Percentiles rank a stretch among this genome's conserved stretches.
Evolutionary conservation across 768 basidiomycete genomes (phyloP).

Genomic region (Ephemerocybe angulata): DNA sequence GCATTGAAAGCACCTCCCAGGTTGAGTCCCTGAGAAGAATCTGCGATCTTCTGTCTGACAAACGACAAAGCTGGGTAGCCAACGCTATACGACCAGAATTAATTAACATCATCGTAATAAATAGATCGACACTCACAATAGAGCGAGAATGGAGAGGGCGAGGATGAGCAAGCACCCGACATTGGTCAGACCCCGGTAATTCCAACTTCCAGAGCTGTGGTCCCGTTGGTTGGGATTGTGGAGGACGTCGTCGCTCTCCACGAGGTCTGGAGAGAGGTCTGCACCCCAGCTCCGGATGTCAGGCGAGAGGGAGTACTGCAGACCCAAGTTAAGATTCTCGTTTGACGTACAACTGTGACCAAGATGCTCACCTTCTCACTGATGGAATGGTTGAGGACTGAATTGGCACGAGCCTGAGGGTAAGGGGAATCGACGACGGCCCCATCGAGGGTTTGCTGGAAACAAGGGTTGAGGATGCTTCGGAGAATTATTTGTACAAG

Average conservation of each 20-base stretch:
- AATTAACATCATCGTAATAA: neutral
- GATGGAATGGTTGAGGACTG: slow-evolving; percentile 41
- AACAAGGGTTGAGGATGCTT: neutral
- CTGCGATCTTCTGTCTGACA: slow-evolving; percentile 17
- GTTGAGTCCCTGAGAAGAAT: no score
- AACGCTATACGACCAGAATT: slow-evolving; percentile 26
- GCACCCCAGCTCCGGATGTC: slow-evolving; percentile 69
- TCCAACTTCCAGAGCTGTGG: slow-evolving; percentile 33
- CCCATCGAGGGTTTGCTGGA: slow-evolving; percentile 17
- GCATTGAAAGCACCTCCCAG: slow-evolving; percentile 62
- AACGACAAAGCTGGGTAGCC: slow-evolving; percentile 47
- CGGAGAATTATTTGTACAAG: neutral
- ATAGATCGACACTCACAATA: slow-evolving; percentile 50
- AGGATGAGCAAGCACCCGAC: slow-evolving; percentile 65
- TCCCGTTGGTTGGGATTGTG: slow-evolving; percentile 56
- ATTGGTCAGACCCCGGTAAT: slow-evolving; percentile 64
- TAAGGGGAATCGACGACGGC: slow-evolving; percentile 44
- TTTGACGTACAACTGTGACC: no score
- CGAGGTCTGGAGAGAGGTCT: slow-evolving; percentile 47
- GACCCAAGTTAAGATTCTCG: no score
- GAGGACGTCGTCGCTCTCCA: slow-evolving; percentile 68
- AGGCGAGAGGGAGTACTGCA: slow-evolving; percentile 58
- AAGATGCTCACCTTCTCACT: slow-evolving; percentile 47
- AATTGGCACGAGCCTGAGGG: slow-evolving; percentile 39
- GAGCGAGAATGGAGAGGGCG: slow-evolving; percentile 40